Conservation (phyloP, 2,329 filamentous ascomycete species). For the Colletotrichum euphorbiae region DNA sequence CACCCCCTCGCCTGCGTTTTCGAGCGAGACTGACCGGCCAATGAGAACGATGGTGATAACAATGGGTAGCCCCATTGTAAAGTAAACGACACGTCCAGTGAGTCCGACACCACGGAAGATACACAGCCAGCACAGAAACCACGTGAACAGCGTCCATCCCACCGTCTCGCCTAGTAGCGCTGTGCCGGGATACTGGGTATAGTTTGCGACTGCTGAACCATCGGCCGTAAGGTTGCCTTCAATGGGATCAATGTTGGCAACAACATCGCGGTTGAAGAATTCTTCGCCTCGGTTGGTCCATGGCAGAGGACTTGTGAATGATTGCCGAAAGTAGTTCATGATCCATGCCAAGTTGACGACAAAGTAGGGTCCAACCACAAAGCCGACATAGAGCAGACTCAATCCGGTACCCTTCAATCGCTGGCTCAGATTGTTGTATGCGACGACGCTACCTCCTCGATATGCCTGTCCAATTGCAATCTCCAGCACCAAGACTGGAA, state of each 20-base stretch:
- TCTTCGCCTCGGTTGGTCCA: slow-evolving; percentile 63
- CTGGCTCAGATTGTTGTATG: slow-evolving; percentile 64
- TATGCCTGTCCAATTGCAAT: slow-evolving; percentile 78
- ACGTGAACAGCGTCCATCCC: slow-evolving; percentile 67
- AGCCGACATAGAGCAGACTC: slow-evolving; percentile 63
- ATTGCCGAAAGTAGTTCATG: slow-evolving; percentile 68
- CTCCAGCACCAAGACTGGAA: slow-evolving; percentile 66
- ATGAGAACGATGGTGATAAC: slow-evolving; percentile 67
- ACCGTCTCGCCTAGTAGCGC: slow-evolving; percentile 66
- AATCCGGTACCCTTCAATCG: slow-evolving; percentile 66
- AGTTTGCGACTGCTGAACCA: slow-evolving; percentile 46
- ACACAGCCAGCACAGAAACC: slow-evolving; percentile 70
- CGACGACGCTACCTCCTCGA: slow-evolving; percentile 65
- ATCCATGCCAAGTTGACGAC: slow-evolving; percentile 69
- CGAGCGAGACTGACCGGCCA: slow-evolving; percentile 64
- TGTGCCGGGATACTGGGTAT: slow-evolving; percentile 59
- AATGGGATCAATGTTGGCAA: slow-evolving; percentile 59
- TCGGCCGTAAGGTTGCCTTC: slow-evolving; percentile 52
- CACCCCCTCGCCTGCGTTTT: slow-evolving; percentile 64
- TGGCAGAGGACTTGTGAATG: slow-evolving; percentile 65
- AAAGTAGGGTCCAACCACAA: slow-evolving; percentile 68
- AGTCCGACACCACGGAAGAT: slow-evolving; percentile 69
- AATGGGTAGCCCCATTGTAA: slow-evolving; percentile 71
- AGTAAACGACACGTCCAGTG: slow-evolving; percentile 70
- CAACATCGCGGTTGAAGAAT: slow-evolving; percentile 63